Evolutionary conservation across 352 stramenopile species (phyloP), one percentile per base, ranked within the genome.

Genomic region (Globisporangium uncinulatum): DNA sequence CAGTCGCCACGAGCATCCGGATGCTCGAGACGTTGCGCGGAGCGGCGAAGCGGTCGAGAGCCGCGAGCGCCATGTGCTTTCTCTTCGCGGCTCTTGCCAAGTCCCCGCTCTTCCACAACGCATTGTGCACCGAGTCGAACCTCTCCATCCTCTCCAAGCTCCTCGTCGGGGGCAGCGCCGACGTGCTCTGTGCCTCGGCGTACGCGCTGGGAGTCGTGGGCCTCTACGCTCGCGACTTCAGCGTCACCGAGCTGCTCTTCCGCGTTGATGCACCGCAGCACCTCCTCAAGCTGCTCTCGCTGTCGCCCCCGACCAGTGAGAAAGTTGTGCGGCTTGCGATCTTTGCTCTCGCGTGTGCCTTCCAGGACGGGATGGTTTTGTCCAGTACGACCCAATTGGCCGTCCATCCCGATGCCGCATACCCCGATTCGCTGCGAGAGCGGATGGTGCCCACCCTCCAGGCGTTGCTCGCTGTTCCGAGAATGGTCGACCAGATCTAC

Each of bases 1-100:
- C 67, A 10, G 9, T 75, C 6, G 3, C 62, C 15, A 67, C 68
- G 17, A 69, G 69, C 3, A 65, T 62, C 1, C 67, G 59, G 1
- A 83, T 86, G 64, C 66, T 88, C n/a, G 77, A 88, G 48, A 87
- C 80, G 0, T 47, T 90, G 10, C 68, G 80, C 36, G 80, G 80
- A 14, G 76, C 66, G n/a, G 76, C 80, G 1, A 90, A 90, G 51
- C 66, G 76, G 7, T 88, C 80, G 0, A 67, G 61, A 19, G 73
- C 55, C 15, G 80, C 80, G 3, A 79, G 75, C 43, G 61, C 80
- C 3, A 81, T 70, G 34, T 73, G 77, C 21, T 87, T 78, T 37
- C 59, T 90, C 34, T 82, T 87, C 24, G 75, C 80, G 0, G 86
- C 72, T 37, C 59, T 90, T 0, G 61, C 61, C 36, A 78, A 82